A percentile compares a stretch with the other conserved stretches of the same genome.
Conservation (phyloP, 2,329 filamentous ascomycete genomes). For the Rosellinia necatrix region DNA sequence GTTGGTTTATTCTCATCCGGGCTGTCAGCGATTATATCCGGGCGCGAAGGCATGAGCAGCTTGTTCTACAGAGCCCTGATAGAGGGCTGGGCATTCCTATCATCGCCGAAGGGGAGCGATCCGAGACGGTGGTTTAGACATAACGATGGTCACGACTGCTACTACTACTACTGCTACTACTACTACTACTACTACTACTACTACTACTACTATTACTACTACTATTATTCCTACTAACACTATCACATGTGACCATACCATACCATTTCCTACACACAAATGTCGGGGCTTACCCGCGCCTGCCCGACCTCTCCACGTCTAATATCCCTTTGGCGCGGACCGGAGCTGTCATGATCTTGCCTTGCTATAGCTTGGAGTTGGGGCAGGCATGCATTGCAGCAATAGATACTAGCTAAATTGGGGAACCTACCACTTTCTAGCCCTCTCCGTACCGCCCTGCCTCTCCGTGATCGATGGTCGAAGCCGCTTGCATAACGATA, state of each 20-base stretch:
- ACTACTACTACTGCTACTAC: slow-evolving; percentile 1
- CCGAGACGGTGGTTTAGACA: slow-evolving; percentile 73
- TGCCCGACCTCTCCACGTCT: neutral
- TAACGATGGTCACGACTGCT: neutral
- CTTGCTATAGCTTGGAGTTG: slow-evolving; percentile 18
- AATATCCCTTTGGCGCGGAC: neutral
- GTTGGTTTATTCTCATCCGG: slow-evolving; percentile 96
- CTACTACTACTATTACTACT: neutral
- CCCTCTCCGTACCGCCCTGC: too few species aligned
- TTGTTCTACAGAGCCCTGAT: slow-evolving; percentile 91
- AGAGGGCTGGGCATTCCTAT: slow-evolving; percentile 82
- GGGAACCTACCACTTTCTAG: too few species aligned
- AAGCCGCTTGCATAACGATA: too few species aligned
- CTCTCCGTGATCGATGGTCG: too few species aligned
- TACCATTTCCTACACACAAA: slow-evolving; percentile 5
- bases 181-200: neutral
- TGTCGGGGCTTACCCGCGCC: neutral
- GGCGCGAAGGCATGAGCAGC: slow-evolving; percentile 86
- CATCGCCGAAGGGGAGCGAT: slow-evolving; percentile 81
- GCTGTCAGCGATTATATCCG: slow-evolving; percentile 89
- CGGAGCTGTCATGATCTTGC: neutral
- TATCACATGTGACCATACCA: too few species aligned
- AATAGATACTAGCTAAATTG: slow-evolving; percentile 22
- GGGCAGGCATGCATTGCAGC: neutral
- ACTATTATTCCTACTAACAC: too few species aligned